Evolutionary conservation across 805 yeast genomes (phyloP).

Genomic region (Kazachstania psychrophila): DNA sequence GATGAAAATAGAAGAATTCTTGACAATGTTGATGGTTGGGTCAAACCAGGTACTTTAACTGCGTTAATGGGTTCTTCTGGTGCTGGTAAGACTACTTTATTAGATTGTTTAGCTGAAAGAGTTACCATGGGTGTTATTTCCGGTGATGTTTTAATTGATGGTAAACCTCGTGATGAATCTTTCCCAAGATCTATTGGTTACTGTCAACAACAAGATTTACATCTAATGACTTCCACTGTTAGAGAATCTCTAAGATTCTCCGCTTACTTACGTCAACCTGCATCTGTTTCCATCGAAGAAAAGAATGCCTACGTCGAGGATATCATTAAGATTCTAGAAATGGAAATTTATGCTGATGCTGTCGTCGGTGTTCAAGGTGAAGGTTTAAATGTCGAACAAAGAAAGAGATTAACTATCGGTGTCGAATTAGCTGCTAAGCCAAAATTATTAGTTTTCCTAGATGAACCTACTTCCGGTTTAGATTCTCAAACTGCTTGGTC

Average conservation of each 20-base stretch:
- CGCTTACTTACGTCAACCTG: slow-evolving; percentile 61
- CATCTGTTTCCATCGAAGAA: slow-evolving; percentile 40
- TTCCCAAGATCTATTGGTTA: slow-evolving; percentile 60
- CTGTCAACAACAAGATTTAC: slow-evolving; percentile 71
- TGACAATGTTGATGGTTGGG: slow-evolving; percentile 68
- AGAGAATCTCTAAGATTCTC: slow-evolving; percentile 63
- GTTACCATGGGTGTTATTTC: slow-evolving; percentile 62
- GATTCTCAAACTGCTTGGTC: slow-evolving; percentile 55
- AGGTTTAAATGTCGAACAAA: slow-evolving; percentile 52
- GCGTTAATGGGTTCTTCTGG: slow-evolving; percentile 74
- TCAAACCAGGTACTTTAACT: slow-evolving; percentile 71
- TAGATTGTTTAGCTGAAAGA: slow-evolving; percentile 63
- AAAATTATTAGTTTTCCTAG: slow-evolving; percentile 44
- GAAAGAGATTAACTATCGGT: slow-evolving; percentile 52
- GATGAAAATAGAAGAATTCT: slow-evolving; percentile 51
- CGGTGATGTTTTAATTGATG: slow-evolving; percentile 60
- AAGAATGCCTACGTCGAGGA: slow-evolving; percentile 59
- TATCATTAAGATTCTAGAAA: slow-evolving; percentile 51
- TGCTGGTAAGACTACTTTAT: slow-evolving; percentile 71
- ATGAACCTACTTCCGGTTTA: slow-evolving; percentile 60
- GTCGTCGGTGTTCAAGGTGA: slow-evolving; percentile 60
- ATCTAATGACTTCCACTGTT: slow-evolving; percentile 55
- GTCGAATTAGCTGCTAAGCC: slow-evolving; percentile 60
- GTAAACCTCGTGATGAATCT: slow-evolving; percentile 47
- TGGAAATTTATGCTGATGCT: slow-evolving; percentile 58